Evolutionary conservation across 2,329 filamentous ascomycete species (phyloP), one percentile per base, ranked within the genome.

Genomic region (Colletotrichum tropicicola): DNA sequence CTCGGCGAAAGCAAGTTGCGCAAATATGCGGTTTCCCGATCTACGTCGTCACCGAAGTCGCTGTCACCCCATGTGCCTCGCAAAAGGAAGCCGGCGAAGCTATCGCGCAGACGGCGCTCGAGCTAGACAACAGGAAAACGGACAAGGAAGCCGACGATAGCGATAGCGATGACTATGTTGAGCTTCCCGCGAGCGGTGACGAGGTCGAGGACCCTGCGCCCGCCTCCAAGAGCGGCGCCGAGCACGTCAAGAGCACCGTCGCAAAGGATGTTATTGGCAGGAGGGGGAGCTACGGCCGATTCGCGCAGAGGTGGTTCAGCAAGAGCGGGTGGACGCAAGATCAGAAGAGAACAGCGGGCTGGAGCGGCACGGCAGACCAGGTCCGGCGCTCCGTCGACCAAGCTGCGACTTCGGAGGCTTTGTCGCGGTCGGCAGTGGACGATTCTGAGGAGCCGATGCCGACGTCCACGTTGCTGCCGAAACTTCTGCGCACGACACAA

Each of bases 231-330:
- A 23, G 25, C 19, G 47, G n/a, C 8, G n/a, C 43, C 13, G 45
- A 53, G 4, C 74, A 78, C 5, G 73, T 74, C 8, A 79, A 77
- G 35, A 90, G 85, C 68, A 94, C 90, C 69, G 89, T 98, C 64
- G 93, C 91, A 0, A 90, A 97, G 76, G 92, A 98, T 79, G 94
- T 98, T 1, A 95, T 98, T 57, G 88, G 89, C 37, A 90, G 88
- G 61, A 91, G 89, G 70, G 94, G 94, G 0, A 90, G 89, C 68
- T 98, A 98, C 76, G 95, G 94, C 5, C 86, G 92, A 37, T 98
- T 98, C 75, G 93, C 95, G 0, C 88, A 94, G 68, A 89, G 91
- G 65, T 99, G 96, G 96, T 96, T 98, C 74, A 96, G 93, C 44
- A 89, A 88, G 68, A 91, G 89, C 66, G 94, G 92, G 0, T 95